phyloP scores from a whole-genome alignment of 768 basidiomycete genomes.

The Tricholoma saponaceum region DNA sequence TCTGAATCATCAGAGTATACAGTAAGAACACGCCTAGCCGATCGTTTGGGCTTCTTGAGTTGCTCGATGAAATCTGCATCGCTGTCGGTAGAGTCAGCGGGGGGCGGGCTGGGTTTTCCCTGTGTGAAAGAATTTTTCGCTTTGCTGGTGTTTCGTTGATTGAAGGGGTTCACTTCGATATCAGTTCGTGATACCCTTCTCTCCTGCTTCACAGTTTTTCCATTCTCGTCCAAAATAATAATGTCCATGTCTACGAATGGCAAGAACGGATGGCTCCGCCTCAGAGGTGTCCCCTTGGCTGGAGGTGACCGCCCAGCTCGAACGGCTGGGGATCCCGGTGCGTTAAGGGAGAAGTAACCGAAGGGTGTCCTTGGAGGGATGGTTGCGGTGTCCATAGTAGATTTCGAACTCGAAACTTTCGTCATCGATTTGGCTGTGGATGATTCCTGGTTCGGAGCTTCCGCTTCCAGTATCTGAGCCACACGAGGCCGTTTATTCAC shows the following conservation, averaged over 20 bases:
- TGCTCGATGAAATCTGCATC: constrained; percentile 20
- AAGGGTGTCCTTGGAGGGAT: constrained; percentile 31
- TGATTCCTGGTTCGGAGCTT: constrained; percentile 2
- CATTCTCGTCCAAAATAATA: constrained; percentile 57
- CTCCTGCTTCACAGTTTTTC: constrained; percentile 57
- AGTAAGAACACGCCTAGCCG: constrained; percentile 24
- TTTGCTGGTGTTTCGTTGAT: constrained; percentile 1
- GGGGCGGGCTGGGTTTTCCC: background rate
- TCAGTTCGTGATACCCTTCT: constrained; percentile 49
- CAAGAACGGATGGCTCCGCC: constrained; percentile 33
- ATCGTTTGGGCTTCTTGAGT: constrained; percentile 24
- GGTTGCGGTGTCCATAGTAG: constrained; percentile 3
- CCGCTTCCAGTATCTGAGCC: constrained; percentile 27
- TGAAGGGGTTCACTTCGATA: constrained; percentile 31
- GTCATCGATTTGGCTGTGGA: constrained; percentile 14
- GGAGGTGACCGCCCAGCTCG: constrained; percentile 19
- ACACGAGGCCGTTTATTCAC: constrained; percentile 24
- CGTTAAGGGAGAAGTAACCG: constrained; percentile 26
- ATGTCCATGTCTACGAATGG: constrained; percentile 65
- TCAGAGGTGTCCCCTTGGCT: constrained; percentile 25
- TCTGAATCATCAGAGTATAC: constrained; percentile 50
- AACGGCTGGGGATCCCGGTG: constrained; percentile 34
- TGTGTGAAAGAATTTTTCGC: background rate
- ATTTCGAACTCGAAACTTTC: constrained; percentile 2
- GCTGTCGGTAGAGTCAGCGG: constrained; percentile 13